Evolutionary conservation across 805 yeast species (phyloP).

Genomic region (Starmerella davenportii): DNA sequence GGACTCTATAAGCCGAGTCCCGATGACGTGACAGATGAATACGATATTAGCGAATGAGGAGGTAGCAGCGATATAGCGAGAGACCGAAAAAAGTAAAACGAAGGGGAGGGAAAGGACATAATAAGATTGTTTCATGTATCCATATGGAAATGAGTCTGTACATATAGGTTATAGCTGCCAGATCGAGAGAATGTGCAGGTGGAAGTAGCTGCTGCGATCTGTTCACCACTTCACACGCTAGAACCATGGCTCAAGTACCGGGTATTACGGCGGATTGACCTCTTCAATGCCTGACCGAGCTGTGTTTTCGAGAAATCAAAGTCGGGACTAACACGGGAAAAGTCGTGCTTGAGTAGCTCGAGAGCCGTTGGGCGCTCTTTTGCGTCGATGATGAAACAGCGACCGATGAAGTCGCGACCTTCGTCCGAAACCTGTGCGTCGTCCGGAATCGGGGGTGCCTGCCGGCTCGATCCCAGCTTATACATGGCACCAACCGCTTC

Average conservation of each 20-base stretch:
- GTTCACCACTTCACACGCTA: too few species aligned
- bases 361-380: slow-evolving; percentile 74
- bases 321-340: slow-evolving; percentile 8
- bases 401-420: slow-evolving; percentile 55
- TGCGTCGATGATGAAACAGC: slow-evolving; percentile 65
- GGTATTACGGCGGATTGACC: slow-evolving; percentile 7
- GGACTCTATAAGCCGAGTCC: slow-evolving; percentile 33
- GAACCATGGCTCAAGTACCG: background rate
- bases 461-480: slow-evolving; percentile 63
- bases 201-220: too few species aligned
- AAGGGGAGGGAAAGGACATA: too few species aligned
- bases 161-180: background rate
- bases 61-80: too few species aligned
- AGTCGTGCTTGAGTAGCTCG: slow-evolving; percentile 13
- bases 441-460: slow-evolving; percentile 94
- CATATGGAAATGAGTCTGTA: background rate
- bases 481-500: slow-evolving; percentile 92
- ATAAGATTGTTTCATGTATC: background rate
- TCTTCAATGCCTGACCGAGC: slow-evolving; percentile 12
- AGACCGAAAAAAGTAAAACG: too few species aligned
- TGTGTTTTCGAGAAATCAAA: slow-evolving; percentile 13
- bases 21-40: slow-evolving; percentile 15
- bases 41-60: slow-evolving; percentile 15
- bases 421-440: slow-evolving; percentile 50
- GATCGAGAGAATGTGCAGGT: too few species aligned